Conservation (phyloP, 345 rosid genomes). For the Moricandia arvensis region DNA sequence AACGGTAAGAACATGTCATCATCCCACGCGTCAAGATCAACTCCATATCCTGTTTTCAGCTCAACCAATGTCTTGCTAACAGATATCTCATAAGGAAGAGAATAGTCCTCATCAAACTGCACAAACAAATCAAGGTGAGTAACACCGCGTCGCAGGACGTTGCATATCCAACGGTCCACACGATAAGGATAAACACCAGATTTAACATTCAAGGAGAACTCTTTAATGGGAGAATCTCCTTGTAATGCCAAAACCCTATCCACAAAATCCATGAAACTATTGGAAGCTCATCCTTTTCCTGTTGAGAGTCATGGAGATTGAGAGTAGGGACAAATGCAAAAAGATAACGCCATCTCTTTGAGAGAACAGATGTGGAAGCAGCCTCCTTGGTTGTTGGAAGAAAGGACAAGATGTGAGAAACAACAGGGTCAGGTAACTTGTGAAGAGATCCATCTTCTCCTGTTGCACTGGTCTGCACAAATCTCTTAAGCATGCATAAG, state of each 20-base stretch:
- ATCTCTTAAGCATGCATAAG: background rate
- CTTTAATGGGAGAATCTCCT: slow-evolving; percentile 5
- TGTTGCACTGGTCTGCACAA: background rate
- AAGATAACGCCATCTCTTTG: slow-evolving; percentile 26
- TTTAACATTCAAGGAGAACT: slow-evolving; percentile 12
- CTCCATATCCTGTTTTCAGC: background rate
- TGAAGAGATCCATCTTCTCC: slow-evolving; percentile 13
- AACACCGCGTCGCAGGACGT: slow-evolving; percentile 25
- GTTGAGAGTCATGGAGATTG: background rate
- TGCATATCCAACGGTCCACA: slow-evolving; percentile 25
- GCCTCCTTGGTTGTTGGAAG: slow-evolving; percentile 23
- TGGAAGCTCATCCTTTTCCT: no score
- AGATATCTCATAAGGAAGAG: slow-evolving; percentile 22
- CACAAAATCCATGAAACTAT: slow-evolving; percentile 18
- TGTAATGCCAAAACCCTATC: slow-evolving; percentile 17
- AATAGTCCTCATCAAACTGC: background rate
- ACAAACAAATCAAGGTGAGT: slow-evolving; percentile 17
- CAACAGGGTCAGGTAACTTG: slow-evolving; percentile 13
- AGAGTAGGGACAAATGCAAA: slow-evolving; percentile 24
- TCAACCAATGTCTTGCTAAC: slow-evolving; percentile 17
- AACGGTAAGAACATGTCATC: slow-evolving; percentile 14
- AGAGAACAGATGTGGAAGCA: slow-evolving; percentile 24
- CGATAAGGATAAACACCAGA: background rate
- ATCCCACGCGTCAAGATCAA: slow-evolving; percentile 20
- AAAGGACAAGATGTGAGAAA: slow-evolving; percentile 26